Base-by-base conservation (phyloP, 257 asterid genomes). In the Leonotis leonurus region DNA sequence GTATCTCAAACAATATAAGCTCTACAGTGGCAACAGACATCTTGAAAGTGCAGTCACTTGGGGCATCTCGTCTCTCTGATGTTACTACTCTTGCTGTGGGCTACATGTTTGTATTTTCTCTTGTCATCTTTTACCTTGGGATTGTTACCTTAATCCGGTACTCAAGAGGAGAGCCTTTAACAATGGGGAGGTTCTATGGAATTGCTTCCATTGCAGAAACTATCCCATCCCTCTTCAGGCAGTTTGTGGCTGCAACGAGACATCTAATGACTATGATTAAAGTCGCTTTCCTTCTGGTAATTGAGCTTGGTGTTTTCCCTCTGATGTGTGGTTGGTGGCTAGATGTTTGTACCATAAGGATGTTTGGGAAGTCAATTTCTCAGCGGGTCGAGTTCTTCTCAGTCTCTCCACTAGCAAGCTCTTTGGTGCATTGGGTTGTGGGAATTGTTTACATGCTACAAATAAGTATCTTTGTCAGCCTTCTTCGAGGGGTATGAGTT, bases 301-400 rank as follows among this genome's bases (percentile, higher is more conserved):
- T 92, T 73, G 99, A 93, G 69, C 99, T 93, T 41, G 99, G 99
- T 14, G 99, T 89, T 58, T 93, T 93, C 66, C 99, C 99, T 66
- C 75, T 93, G 73, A 85, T 93, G 96, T 93, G 99, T 41, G 99
- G 99, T 12, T 93, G 99, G 99, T 93, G 99, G 97, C 84, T 93
- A 77, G 99, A 93, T 83, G 82, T 93, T 63, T 93, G 99, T 73
- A 93, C 99, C 9, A 76, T 89, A 73, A 85, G 83, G 77, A 86
- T 93, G 99, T 93, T 93, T 53, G 97, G 97, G 65, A 93, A 85
- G 73, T 78, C 99, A 8, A 78, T 93, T 64, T 79, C 95, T 4
- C 97, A 93, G 73, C 87, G 99, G 61, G 90, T 93, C 32, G 97
- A 89, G 75, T 93, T 93, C 84, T 93, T 93, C 79, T 78, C 99